Conservation (phyloP, 2,329 filamentous ascomycete species). For the Fusarium circinatum region DNA sequence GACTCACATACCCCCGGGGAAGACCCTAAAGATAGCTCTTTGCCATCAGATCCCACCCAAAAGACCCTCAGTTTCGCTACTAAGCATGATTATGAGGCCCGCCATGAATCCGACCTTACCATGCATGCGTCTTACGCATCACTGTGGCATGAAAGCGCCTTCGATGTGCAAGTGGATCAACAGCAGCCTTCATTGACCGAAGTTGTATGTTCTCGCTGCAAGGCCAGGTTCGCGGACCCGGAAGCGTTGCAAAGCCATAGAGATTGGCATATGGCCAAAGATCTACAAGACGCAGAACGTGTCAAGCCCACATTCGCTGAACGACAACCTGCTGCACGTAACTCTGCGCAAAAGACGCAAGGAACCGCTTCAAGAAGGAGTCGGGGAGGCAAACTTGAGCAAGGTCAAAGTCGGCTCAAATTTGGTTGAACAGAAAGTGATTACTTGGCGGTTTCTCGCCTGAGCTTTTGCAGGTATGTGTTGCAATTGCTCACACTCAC, state of each 20-base stretch:
- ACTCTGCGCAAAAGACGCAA: slow-evolving; percentile 43
- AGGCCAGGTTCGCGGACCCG: slow-evolving; percentile 64
- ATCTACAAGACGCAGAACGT: slow-evolving; percentile 75
- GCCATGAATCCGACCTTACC: slow-evolving; percentile 26
- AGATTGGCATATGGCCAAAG: slow-evolving; percentile 95
- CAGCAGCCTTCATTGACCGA: slow-evolving; percentile 50
- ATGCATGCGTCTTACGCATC: slow-evolving; percentile 20
- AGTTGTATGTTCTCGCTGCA: slow-evolving; percentile 72
- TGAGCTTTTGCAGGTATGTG: not conserved
- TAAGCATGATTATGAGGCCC: slow-evolving; percentile 19
- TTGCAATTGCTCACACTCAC: not conserved
- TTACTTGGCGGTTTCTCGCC: not conserved
- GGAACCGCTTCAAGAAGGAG: slow-evolving; percentile 55
- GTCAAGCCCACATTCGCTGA: slow-evolving; percentile 58
- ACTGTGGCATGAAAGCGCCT: slow-evolving; percentile 7
- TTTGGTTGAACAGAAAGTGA: slow-evolving; percentile 60
- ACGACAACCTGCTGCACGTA: slow-evolving; percentile 48
- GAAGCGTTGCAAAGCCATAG: slow-evolving; percentile 78
- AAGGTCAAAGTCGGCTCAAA: slow-evolving; percentile 68
- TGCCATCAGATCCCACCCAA: not conserved
- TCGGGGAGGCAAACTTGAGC: slow-evolving; percentile 58
- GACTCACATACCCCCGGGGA: slow-evolving; percentile 13
- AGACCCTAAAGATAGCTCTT: slow-evolving; percentile 1
- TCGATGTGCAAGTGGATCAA: slow-evolving; percentile 33
- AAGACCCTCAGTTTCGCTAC: slow-evolving; percentile 20